phyloP scores from a whole-genome alignment of 371 early-diverging fungal species.

The Apophysomyces sp. region DNA sequence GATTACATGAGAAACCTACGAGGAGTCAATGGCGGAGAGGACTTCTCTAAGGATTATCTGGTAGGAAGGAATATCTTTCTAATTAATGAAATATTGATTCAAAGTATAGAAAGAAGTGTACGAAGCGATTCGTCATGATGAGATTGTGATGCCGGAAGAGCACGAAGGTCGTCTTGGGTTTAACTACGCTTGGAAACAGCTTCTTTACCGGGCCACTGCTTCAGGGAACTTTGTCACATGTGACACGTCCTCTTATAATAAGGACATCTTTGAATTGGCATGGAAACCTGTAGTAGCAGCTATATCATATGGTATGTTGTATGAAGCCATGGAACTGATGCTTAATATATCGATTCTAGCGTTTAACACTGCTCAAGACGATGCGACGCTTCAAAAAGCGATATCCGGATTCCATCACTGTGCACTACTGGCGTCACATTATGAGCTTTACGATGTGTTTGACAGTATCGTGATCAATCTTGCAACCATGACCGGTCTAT shows the following conservation, averaged over 20 bases:
- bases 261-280: slow-evolving; percentile 61
- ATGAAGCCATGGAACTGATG: neutral
- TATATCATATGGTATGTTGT: slow-evolving; percentile 64
- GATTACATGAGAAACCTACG: slow-evolving; percentile 83
- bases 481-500: slow-evolving; percentile 73
- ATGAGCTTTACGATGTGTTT: slow-evolving; percentile 71
- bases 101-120: slow-evolving; percentile 56
- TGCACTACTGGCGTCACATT: slow-evolving; percentile 73
- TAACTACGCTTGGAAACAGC: slow-evolving; percentile 91
- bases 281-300: slow-evolving; percentile 68
- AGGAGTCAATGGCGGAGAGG: slow-evolving; percentile 72
- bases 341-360: slow-evolving; percentile 34
- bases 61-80: slow-evolving; percentile 25
- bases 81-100: neutral
- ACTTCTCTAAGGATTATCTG: slow-evolving; percentile 76
- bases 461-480: slow-evolving; percentile 78
- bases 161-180: slow-evolving; percentile 94
- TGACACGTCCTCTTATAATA: slow-evolving; percentile 59
- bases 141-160: slow-evolving; percentile 89
- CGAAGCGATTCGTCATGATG: slow-evolving; percentile 73
- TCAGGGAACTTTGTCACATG: slow-evolving; percentile 51
- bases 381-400: slow-evolving; percentile 75
- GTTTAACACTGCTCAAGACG: slow-evolving; percentile 81
- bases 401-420: slow-evolving; percentile 82
- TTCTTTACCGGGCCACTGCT: slow-evolving; percentile 58